Evolutionary conservation across 768 basidiomycete species (phyloP), one percentile per base, ranked within the genome.

Genomic region (Tylopilus sp.): DNA sequence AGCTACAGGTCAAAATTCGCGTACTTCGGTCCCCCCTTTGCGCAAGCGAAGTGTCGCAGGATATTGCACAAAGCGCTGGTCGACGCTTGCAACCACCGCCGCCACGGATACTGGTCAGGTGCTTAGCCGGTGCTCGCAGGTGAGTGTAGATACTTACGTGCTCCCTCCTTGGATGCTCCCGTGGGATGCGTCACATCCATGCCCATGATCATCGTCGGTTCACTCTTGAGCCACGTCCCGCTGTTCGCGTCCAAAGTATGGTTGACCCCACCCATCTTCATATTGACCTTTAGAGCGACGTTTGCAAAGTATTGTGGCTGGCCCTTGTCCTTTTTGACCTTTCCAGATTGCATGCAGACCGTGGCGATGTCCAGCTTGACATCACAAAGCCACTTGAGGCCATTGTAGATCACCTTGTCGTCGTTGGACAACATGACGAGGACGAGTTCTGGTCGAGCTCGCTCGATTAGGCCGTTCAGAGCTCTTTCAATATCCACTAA

Each of bases 151-250:
- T 28, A 17, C 70, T 57, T 31, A 64, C 68, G 78, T 3, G 78
- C 74, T 30, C 79, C 78, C 36, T 65, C 71, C 53, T 79, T 74
- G 50, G 85, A 78, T 6, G 81, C 83, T 9, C 82, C 84, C 7
- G 88, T 45, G 2, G 63, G 87, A 69, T 92, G 90, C 1, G 87
- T 91, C 26, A 89, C 87, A 29, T 81, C 81, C 72, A 80, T 77
- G 24, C 81, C 81, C 21, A 82, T 76, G 41, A 83, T 56, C 77
- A 82, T 83, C 12, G 81, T 83, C 25, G 76, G 62, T 42, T 65
- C 68, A 30, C 64, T 52, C 54, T 60, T 64, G 21, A 82, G 70
- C 76, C 75, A 80, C 16, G 19, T 45, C 29, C 73, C 69, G 52
- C 71, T 74, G 14, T 58, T 56, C 16, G 65, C 62, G 36, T 77